Base-by-base conservation (phyloP, 2,329 filamentous ascomycete genomes). In the Fusarium guadeloupense region DNA sequence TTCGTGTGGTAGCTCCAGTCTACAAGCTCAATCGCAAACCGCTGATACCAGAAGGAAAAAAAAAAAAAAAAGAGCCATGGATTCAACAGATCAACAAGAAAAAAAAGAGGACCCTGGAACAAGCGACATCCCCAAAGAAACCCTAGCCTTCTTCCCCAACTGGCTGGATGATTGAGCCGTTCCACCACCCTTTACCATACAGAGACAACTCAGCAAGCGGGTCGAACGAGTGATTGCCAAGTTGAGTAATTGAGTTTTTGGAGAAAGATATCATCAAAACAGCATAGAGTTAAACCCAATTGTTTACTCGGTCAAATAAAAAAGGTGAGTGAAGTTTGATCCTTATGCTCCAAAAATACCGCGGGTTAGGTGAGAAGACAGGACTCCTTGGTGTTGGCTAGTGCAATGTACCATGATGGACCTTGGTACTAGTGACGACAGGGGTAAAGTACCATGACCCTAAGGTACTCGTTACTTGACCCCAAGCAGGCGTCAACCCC, bases 81-180 rank as follows among this genome's bases (percentile, higher is more conserved):
- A 70, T 71, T 71, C 69, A 71, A 71, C 69, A 71, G 67, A 67
- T 71, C 67, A 69, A 68, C 68, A 61, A 66, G 56, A 67, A 58
- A 65, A 59, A 63, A 64, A 64, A 59, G 61, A 63, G 67, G 65
- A 61, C 51, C 67, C 67, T 52, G 59, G 42, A 40, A 62, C 56
- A 57, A 63, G 37, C 59, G 43, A 54, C 41, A 66, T 69, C 69
- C 69, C 69, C 69, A 71, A 71, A 70, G 62, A 70, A 69, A 64
- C 47, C 35, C 38, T 39, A 46, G 51, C 19, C 52, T 54, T 57
- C 54, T 54, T 45, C 68, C 68, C 67, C 68, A 71, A 69, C 68
- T 68, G 50, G 54, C 61, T 56, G 50, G 64, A 40, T 41, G 40
- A 51, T 54, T 53, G 40, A 59, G 43, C 42, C 41, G 52, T 39